Conservation (phyloP, 2,329 filamentous ascomycete genomes). For the Paramyrothecium roridum region DNA sequence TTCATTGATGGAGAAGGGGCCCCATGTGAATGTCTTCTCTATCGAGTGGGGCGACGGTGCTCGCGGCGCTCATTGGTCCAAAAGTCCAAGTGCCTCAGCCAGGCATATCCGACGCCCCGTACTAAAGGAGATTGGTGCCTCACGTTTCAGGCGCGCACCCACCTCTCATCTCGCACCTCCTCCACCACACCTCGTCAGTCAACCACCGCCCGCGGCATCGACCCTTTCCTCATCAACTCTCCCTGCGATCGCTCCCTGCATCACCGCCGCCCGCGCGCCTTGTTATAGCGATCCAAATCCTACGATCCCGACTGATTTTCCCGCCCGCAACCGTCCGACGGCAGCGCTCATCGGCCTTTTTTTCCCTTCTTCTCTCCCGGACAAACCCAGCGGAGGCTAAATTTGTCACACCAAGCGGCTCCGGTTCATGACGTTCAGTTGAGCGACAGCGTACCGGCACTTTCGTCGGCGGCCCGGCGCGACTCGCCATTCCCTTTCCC, state of each 20-base stretch:
- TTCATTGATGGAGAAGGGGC: no score
- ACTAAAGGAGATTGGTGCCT: neutral
- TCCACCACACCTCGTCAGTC: conserved; percentile 24
- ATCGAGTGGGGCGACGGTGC: no score
- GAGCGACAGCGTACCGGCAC: conserved; percentile 28
- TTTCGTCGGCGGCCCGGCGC: conserved; percentile 28
- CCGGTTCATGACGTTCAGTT: conserved; percentile 26
- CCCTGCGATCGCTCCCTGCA: conserved; percentile 9
- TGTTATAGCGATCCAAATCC: conserved; percentile 11
- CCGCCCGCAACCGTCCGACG: conserved; percentile 8
- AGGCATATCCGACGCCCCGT: neutral
- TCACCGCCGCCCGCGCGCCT: neutral
- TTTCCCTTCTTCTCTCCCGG: neutral
- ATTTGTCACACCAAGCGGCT: conserved; percentile 13
- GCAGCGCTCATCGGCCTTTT: conserved; percentile 13
- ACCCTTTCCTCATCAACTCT: conserved; percentile 17
- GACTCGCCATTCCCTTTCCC: conserved; percentile 23
- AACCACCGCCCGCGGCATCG: conserved; percentile 17
- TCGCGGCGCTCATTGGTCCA: no score
- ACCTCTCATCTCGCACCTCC: conserved; percentile 23
- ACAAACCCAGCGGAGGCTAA: neutral
- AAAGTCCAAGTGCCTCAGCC: no score
- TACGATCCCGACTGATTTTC: conserved; percentile 2
- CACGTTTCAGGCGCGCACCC: conserved; percentile 5
- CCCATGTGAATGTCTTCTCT: no score